These are phyloP conservation scores for Leishmania gerbilli DNA, from an alignment of 208 protist species.

Conservation along the genomic window DNA sequence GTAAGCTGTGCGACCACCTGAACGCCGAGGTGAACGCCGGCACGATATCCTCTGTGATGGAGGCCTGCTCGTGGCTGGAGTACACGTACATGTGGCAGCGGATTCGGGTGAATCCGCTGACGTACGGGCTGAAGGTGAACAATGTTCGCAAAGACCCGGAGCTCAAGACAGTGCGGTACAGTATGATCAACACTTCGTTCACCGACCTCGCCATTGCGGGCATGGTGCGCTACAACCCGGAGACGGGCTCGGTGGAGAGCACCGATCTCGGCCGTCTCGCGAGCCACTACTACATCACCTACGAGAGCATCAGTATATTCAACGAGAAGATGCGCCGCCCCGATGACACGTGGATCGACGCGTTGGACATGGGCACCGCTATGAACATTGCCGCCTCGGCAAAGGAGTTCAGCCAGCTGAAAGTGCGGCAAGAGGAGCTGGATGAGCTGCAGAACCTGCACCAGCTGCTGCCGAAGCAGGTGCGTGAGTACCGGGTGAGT, in stretches of 20 bases:
- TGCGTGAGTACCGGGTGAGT: conserved; percentile 68
- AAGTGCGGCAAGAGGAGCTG: conserved; percentile 96
- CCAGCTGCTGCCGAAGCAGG: conserved; percentile 53
- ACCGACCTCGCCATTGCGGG: conserved; percentile 91
- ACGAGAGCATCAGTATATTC: conserved; percentile 96
- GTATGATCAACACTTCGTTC: conserved; percentile 96
- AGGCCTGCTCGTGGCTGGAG: conserved; percentile 96
- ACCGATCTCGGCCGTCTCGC: conserved; percentile 97
- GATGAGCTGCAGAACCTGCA: conserved; percentile 93
- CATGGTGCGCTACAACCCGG: conserved; percentile 97
- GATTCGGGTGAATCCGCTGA: conserved; percentile 96
- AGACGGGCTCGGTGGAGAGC: conserved; percentile 94
- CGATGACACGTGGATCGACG: conserved; percentile 86
- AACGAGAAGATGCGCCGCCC: conserved; percentile 90
- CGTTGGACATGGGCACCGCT: conserved; percentile 92
- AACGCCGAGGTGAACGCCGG: conserved; percentile 98
- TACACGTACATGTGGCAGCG: conserved; percentile 99
- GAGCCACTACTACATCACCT: conserved; percentile 98
- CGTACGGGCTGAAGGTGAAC: conserved; percentile 95
- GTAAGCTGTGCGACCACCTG: conserved; percentile 96
- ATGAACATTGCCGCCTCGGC: conserved; percentile 92
- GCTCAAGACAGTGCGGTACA: conserved; percentile 87
- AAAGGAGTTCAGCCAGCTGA: conserved; percentile 97
- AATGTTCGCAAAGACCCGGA: conserved; percentile 93
- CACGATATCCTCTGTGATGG: conserved; percentile 96